These are phyloP conservation scores for Iris pallida DNA, from an alignment of 116 monocot genomes.

Conservation along the genomic window DNA sequence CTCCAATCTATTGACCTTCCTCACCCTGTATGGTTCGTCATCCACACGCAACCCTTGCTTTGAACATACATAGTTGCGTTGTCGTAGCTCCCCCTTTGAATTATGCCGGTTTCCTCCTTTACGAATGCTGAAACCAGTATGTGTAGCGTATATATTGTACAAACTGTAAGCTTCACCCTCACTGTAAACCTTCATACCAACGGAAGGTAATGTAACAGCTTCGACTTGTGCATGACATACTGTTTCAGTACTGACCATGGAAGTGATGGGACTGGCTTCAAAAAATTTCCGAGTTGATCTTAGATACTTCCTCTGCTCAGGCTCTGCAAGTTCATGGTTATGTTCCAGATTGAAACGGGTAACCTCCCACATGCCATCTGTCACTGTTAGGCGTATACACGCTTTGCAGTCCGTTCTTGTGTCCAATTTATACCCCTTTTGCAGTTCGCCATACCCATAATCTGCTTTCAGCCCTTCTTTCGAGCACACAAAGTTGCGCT, in stretches of 20 bases:
- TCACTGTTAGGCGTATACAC: not conserved
- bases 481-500: not conserved
- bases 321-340: slow-evolving; percentile 17
- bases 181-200: slow-evolving; percentile 8
- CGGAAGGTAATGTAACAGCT: not conserved
- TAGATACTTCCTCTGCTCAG: slow-evolving; percentile 18
- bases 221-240: not conserved
- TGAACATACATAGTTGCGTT: slow-evolving; percentile 3
- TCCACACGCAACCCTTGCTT: slow-evolving; percentile 6
- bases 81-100: slow-evolving; percentile 1
- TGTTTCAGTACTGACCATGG: not conserved
- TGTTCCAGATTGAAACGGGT: slow-evolving; percentile 11
- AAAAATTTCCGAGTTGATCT: slow-evolving; percentile 14
- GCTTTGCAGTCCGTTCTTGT: slow-evolving; percentile 8
- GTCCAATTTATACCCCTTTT: not conserved
- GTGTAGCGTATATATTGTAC: slow-evolving; percentile 6
- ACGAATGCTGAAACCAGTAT: slow-evolving; percentile 12
- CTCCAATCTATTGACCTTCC: slow-evolving; percentile 3
- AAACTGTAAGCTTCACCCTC: slow-evolving; percentile 15
- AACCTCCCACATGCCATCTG: slow-evolving; percentile 14
- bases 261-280: slow-evolving; percentile 3
- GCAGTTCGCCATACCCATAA: not conserved
- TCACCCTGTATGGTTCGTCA: not conserved
- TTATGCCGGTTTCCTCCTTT: slow-evolving; percentile 1
- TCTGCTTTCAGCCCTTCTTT: slow-evolving; percentile 3